Base-by-base conservation (phyloP, 176 grass and related monocot species). In the Aegilops longissima region DNA sequence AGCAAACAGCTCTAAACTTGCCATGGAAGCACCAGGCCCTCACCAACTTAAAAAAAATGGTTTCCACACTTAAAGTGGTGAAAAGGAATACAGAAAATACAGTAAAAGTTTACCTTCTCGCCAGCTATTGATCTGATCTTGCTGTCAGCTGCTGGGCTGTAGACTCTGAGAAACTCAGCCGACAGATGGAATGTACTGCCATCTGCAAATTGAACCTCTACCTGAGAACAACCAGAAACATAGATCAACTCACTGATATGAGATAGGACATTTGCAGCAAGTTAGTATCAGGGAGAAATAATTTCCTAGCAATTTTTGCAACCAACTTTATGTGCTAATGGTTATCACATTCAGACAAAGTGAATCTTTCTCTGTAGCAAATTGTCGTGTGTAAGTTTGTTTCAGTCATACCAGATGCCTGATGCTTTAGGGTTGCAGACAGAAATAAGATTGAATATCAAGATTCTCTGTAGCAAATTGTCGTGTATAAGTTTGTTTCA, bases 141-240 rank as follows among this genome's bases (percentile, higher is more conserved):
- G 82, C 94, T 96, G 62, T 98, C 97, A 70, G 86, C 92, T 69
- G 94, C 90, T 71, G 94, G 94, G 67, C 94, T 96, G 80, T 91
- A 89, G 35, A 98, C 92, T 91, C 97, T 94, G 31, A 98, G 97
- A 89, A 88, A 98, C 80, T 98, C 94, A 35, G 97, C 92, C 34
- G 97, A 68, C n/a, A 98, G 90, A 87, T 85, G 86, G 83, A 90
- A 98, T 12, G 70, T 58, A 23, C 78, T 92, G 38, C 94, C 97
- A 88, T 98, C 94, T 1, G 88, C 83, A 51, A 96, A 98, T 80
- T 91, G 84, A 69, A 98, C 92, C 23, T 96, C 92, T 9, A 96
- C 92, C 97, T 98, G 73, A 4, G 3, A 81, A 64, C 47, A 80
- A 35, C 2, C 21, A 85, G 12, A 70, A 80, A 47, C 39, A 87